Base-by-base conservation (phyloP, 208 protist species). In the Leishmania mexicana region DNA sequence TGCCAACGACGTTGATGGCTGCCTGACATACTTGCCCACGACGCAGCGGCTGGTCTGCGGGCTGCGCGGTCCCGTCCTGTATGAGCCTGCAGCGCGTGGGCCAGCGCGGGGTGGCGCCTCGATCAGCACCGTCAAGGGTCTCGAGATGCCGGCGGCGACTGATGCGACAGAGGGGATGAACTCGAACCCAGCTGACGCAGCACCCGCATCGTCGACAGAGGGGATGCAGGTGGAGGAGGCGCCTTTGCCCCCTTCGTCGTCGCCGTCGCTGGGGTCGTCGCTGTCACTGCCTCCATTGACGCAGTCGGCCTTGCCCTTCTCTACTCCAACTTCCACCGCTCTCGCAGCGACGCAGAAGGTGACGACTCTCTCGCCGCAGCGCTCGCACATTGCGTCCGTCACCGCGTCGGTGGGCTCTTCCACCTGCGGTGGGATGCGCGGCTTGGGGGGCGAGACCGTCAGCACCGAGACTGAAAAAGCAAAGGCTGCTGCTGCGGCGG, bases 61-160 rank as follows among this genome's bases (percentile, higher is more conserved):
- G 73, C 87, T 97, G 65, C 92, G 94, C 10, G 87, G 89, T 3
- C 87, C 89, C 11, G 79, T 97, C 10, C 70, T 97, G 79, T 97
- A 96, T 78, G 87, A 93, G 53, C 88, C 87, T 1, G 75, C 64
- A 0, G 40, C 42, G 19, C 70, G 54, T 7, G 75, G 57, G 5
- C 40, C 75, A 10, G 19, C 38, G 38, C 53, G 35, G 57, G 45
- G 40, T 19, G 38, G 40, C 57, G 5, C 38, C 54, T 24, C 57
- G 7, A 6, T 31, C 21, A 40, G 19, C 21, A n/a, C 24, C 57
- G 40, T 49, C 38, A 31, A n/a, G 54, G 75, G n/a, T 65, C 35
- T 47, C 21, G 75, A 62, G 75, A 35, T 45, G 57, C 38, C 24
- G 19, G 57, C 2, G 35, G 8, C 35, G 40, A 45, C 70, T 51